Evolutionary conservation across 2,329 filamentous ascomycete genomes (phyloP).

Genomic region (Fusarium verrucosum): DNA sequence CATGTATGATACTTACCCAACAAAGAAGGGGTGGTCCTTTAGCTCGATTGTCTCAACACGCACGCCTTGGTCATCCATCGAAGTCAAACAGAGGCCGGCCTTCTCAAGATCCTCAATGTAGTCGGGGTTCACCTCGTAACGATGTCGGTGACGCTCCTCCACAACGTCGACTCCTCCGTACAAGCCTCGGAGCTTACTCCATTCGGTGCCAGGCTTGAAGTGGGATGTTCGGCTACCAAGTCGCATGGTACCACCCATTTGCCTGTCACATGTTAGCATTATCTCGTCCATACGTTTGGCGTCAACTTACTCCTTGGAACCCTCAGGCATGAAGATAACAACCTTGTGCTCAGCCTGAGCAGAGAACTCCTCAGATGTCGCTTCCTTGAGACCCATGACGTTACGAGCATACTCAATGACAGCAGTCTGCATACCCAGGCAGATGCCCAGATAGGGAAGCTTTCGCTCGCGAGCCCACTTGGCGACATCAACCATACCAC

Average conservation of each 20-base stretch:
- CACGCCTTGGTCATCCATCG: conserved; percentile 54
- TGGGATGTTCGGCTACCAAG: conserved; percentile 77
- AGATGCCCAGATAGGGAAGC: conserved; percentile 87
- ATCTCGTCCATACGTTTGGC: background rate
- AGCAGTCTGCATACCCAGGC: conserved; percentile 91
- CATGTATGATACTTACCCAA: conserved; percentile 17
- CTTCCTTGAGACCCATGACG: conserved; percentile 69
- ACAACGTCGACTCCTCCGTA: conserved; percentile 70
- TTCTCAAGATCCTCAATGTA: conserved; percentile 74
- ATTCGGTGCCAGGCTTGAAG: conserved; percentile 80
- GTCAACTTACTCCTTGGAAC: conserved; percentile 51
- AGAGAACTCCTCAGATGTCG: conserved; percentile 66
- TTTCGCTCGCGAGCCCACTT: conserved; percentile 86
- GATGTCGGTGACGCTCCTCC: conserved; percentile 83
- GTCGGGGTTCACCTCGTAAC: conserved; percentile 89
- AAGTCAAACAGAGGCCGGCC: conserved; percentile 66
- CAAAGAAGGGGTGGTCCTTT: conserved; percentile 33
- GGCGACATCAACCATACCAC: conserved; percentile 90
- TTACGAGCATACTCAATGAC: conserved; percentile 89
- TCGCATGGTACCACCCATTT: conserved; percentile 84
- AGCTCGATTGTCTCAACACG: conserved; percentile 39
- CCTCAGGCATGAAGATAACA: conserved; percentile 92
- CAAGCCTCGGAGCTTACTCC: conserved; percentile 78
- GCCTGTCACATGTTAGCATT: conserved; percentile 11
- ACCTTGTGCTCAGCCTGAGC: conserved; percentile 70